These are phyloP conservation scores for Trichoderma atrobrunneum DNA, from an alignment of 2,329 filamentous ascomycete genomes.

Conservation along the genomic window DNA sequence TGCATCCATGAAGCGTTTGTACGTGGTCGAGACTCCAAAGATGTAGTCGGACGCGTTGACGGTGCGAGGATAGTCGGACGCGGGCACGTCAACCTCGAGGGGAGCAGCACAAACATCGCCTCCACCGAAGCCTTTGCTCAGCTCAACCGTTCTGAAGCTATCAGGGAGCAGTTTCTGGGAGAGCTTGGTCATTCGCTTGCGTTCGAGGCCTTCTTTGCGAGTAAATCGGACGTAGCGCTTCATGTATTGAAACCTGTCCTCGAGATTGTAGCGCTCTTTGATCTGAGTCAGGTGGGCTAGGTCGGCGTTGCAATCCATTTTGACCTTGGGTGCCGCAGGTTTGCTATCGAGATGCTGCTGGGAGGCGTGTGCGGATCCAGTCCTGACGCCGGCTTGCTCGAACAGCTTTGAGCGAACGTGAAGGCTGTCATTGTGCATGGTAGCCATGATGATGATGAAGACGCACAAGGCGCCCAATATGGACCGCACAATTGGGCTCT, in stretches of 20 bases:
- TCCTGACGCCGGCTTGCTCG: slow-evolving; percentile 32
- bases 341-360: slow-evolving; percentile 32
- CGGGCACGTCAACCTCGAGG: slow-evolving; percentile 49
- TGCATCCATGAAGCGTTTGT: slow-evolving; percentile 51
- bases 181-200: slow-evolving; percentile 52
- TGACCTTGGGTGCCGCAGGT: slow-evolving; percentile 25
- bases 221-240: slow-evolving; percentile 54
- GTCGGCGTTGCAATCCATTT: slow-evolving; percentile 52
- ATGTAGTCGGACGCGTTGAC: slow-evolving; percentile 57
- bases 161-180: slow-evolving; percentile 47
- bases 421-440: slow-evolving; percentile 42
- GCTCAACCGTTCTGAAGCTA: slow-evolving; percentile 48
- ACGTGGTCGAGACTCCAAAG: slow-evolving; percentile 59
- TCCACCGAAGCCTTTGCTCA: slow-evolving; percentile 40
- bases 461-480: slow-evolving; percentile 44
- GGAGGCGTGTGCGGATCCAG: slow-evolving; percentile 26
- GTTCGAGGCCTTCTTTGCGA: slow-evolving; percentile 45
- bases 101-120: slow-evolving; percentile 47
- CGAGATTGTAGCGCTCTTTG: slow-evolving; percentile 46
- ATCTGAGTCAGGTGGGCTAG: slow-evolving; percentile 44
- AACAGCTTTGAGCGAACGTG: slow-evolving; percentile 42
- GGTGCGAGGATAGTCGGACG: slow-evolving; percentile 48
- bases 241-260: slow-evolving; percentile 53
- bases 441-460: slow-evolving; percentile 41
- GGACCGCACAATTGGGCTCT: slow-evolving; percentile 47